phyloP scores from a whole-genome alignment of 2,329 filamentous ascomycete species.

The Colletotrichum sp. region DNA sequence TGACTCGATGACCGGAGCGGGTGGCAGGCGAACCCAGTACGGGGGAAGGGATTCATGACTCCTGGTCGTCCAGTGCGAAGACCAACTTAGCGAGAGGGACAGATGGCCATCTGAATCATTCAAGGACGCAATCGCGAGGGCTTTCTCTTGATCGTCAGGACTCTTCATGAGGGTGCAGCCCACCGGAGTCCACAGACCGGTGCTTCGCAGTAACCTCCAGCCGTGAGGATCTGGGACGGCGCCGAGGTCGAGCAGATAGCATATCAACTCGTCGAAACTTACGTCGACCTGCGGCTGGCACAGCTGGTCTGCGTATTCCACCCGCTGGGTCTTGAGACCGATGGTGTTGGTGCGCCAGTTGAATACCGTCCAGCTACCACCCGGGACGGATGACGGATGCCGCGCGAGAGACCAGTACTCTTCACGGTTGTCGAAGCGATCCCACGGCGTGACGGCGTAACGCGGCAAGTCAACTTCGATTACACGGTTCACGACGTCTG shows the following conservation, averaged over 20 bases:
- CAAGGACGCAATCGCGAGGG: conserved; percentile 58
- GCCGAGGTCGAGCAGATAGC: conserved; percentile 67
- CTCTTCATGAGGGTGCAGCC: conserved; percentile 62
- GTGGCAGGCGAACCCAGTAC: conserved; percentile 61
- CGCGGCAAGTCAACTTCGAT: conserved; percentile 71
- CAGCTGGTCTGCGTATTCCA: conserved; percentile 65
- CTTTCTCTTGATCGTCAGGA: conserved; percentile 52
- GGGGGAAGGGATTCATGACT: conserved; percentile 59
- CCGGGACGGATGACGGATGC: conserved; percentile 58
- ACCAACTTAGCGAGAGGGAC: conserved; percentile 63
- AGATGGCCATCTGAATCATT: conserved; percentile 67
- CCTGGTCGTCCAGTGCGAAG: conserved; percentile 57
- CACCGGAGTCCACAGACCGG: conserved; percentile 65
- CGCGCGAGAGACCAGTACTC: conserved; percentile 64
- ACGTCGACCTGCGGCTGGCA: conserved; percentile 59
- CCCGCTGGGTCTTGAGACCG: conserved; percentile 64
- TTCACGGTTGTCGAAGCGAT: conserved; percentile 55
- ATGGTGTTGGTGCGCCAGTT: conserved; percentile 70
- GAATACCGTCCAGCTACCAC: conserved; percentile 69
- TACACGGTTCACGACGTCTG: conserved; percentile 68
- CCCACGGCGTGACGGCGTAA: conserved; percentile 66
- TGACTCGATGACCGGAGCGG: conserved; percentile 23
- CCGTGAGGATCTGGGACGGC: conserved; percentile 65
- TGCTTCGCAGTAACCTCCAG: conserved; percentile 60
- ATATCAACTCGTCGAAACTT: conserved; percentile 63